Evolutionary conservation across 306 rosid species (phyloP), one percentile per base, ranked within the genome.

Genomic region (Corylus heterophylla): DNA sequence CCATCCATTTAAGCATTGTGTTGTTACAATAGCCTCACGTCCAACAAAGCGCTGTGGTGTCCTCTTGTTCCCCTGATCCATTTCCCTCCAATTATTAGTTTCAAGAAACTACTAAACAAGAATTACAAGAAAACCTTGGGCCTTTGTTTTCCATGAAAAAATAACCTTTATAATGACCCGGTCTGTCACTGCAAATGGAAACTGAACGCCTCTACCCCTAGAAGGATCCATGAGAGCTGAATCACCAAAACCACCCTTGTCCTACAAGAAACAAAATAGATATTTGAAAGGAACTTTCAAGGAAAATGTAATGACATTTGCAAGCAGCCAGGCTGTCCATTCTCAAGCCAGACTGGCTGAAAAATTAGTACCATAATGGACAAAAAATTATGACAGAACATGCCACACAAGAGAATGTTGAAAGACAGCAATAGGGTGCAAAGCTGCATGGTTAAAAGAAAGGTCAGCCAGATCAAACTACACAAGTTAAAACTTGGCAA

Each of bases 1-100:
- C 99, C 99, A 96, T 90, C 99, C 99, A 78, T 96, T 96, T 69
- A 96, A 85, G 92, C 99, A 96, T 82, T 96, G 99, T 52, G 99
- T 93, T 78, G 99, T 96, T 59, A 96, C 99, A 81, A 96, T 86
- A 79, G 99, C 99, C 88, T 96, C 97, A 1, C 99, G 92, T 58
- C 99, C 99, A 63, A 96, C 98, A 81, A 96, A 96, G 55, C 99
- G 98, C 74, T 76, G 94, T 0, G 99, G 99, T 31, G 99, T 96
- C 89, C 99, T 91, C 85, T 96, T 96, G 88, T 96, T 96, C 69
- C 99, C 99, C 99, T 96, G 89, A 48, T 82, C 73, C 83, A 78
- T 75, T 81, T 73, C 64, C 62, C 74, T 75, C 78, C 58, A 80
- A 72, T 80, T 76, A 80, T 83, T 79, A 78, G 72, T 45, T 70